Evolutionary conservation across 192 early-diverging fungal species (phyloP), one percentile per base, ranked within the genome.

Genomic region (Paraglomus occultum): DNA sequence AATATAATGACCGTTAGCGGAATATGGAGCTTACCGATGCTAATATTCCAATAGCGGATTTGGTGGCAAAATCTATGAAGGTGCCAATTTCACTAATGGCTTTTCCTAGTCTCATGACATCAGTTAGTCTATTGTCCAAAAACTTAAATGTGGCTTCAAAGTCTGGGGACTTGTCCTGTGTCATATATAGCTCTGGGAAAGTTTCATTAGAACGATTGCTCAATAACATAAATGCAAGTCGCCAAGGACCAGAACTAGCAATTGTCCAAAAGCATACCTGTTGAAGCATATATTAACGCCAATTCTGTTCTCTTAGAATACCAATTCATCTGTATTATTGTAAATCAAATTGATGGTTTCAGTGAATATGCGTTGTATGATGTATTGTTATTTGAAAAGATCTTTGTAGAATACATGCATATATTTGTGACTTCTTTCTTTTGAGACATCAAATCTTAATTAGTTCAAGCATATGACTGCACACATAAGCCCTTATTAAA

Each of bases 101-200:
- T n/a, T 74, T 58, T 8, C 87, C 91, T 14, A 91, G 55, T 3
- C 74, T 76, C 1, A 83, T 86, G 49, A 89, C 85, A 52, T 93
- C 88, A 54, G 84, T 75, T n/a, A 98, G 72, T 52, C 92, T 85
- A 42, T 87, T 75, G 54, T 95, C 87, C 55, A 98, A 78, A 66
- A 98, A 96, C 50, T 77, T 77, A 67, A 80, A 88, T 1, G 95
- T 96, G 23, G 86, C 89, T 12, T 71, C 74, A 73, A 80, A 87
- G 48, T 87, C 82, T 10, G 89, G 85, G 7, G 94, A 94, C 45
- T 78, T 76, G 70, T 98, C 95, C 73, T 92, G 90, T 15, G 90
- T 91, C 94, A 98, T 94, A 76, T 89, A 98, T 51, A 98, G 74
- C 76, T 98, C 94, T 87, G 45, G 10, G 11, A 55, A 31, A 31